phyloP scores from a whole-genome alignment of 1,284 basidiomycete genomes.

The Microbotryomycetes sp. region DNA sequence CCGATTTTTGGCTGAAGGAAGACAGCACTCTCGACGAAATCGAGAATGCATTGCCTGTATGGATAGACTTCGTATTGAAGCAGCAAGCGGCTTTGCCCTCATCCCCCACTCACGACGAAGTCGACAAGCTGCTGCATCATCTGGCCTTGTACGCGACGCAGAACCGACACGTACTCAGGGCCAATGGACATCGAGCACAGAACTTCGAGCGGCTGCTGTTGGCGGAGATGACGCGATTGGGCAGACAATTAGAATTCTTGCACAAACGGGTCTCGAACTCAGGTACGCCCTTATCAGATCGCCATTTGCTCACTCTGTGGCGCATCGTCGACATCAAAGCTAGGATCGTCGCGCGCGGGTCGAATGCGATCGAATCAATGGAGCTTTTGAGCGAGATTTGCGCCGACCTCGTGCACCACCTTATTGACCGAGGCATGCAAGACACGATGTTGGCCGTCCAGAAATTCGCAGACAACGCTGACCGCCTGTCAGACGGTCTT shows the following conservation, averaged over 20 bases:
- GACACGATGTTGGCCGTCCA: conserved; percentile 47
- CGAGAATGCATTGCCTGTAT: background rate
- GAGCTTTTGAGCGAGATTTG: background rate
- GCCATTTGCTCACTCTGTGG: conserved; percentile 4
- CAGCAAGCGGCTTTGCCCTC: background rate
- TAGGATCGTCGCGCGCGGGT: conserved; percentile 2
- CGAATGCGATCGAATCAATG: too few relatives aligned
- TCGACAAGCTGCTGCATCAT: background rate
- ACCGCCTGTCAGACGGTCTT: conserved; percentile 40
- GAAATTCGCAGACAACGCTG: conserved; percentile 16
- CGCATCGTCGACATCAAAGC: conserved; percentile 18
- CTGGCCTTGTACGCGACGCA: background rate
- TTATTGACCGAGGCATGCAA: conserved; percentile 53
- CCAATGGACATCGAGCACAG: too few relatives aligned
- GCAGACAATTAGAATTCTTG: too few relatives aligned
- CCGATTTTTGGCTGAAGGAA: conserved; percentile 1
- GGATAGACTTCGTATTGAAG: background rate
- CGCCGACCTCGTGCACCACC: conserved; percentile 47
- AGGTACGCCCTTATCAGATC: too few relatives aligned
- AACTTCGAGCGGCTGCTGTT: too few relatives aligned
- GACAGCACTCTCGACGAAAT: background rate
- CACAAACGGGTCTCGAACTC: too few relatives aligned
- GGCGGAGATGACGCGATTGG: too few relatives aligned
- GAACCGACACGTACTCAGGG: too few relatives aligned
- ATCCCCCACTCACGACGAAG: conserved; percentile 3